Percentiles rank a stretch among this genome's conserved stretches.
Evolutionary conservation across 2,329 filamentous ascomycete species (phyloP).

Genomic region (Penicillium janthinellum): DNA sequence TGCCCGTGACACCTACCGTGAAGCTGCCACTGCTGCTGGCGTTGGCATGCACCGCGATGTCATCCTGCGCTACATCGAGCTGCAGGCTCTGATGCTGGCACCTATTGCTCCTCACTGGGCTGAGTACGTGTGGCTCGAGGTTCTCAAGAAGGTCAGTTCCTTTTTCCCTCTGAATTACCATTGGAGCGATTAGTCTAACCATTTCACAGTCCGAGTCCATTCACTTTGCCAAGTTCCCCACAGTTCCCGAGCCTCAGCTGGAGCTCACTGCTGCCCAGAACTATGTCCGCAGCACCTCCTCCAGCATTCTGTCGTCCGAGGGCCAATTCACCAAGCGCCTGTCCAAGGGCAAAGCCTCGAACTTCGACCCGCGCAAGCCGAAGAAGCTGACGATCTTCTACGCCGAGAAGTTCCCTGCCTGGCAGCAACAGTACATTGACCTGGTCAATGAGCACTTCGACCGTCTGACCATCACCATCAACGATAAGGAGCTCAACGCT

Average conservation of each 20-base stretch:
- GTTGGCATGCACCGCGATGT: slow-evolving; percentile 86
- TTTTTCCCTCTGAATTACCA: neutral
- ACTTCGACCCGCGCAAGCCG: slow-evolving; percentile 86
- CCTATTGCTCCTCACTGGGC: slow-evolving; percentile 91
- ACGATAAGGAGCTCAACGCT: slow-evolving; percentile 79
- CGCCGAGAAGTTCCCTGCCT: slow-evolving; percentile 76
- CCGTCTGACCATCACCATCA: slow-evolving; percentile 60
- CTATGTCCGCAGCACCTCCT: slow-evolving; percentile 74
- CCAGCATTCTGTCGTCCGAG: slow-evolving; percentile 84
- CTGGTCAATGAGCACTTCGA: slow-evolving; percentile 73
- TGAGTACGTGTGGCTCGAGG: slow-evolving; percentile 91
- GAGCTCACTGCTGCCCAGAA: slow-evolving; percentile 75
- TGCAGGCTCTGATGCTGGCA: slow-evolving; percentile 79
- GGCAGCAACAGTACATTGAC: slow-evolving; percentile 90
- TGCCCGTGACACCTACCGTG: slow-evolving; percentile 87
- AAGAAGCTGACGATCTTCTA: slow-evolving; percentile 90
- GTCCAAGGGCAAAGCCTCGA: slow-evolving; percentile 83
- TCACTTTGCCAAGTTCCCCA: slow-evolving; percentile 76
- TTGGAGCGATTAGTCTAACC: slow-evolving; percentile 1
- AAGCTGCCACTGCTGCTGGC: slow-evolving; percentile 73
- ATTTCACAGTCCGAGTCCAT: slow-evolving; percentile 63
- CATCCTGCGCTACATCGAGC: slow-evolving; percentile 76
- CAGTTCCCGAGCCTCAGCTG: slow-evolving; percentile 65
- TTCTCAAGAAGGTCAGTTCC: slow-evolving; percentile 66
- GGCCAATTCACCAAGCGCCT: slow-evolving; percentile 76